Evolutionary conservation across 225 moss, liverwort and hornwort species (phyloP), one percentile per base, ranked within the genome.

Genomic region (Pseudisothecium myosuroides): DNA sequence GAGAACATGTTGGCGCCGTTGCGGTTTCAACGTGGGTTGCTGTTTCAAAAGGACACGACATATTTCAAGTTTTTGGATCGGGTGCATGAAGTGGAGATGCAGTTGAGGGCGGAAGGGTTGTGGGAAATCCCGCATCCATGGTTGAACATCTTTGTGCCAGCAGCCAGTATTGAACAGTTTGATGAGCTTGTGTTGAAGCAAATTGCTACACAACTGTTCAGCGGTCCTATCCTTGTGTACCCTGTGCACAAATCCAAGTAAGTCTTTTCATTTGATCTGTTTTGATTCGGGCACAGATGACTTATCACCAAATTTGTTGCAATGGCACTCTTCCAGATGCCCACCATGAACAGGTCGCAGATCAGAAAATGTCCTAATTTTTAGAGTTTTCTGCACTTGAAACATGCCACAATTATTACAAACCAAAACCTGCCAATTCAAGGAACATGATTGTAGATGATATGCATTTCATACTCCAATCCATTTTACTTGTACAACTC

Each of bases 111-210:
- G 0, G n/a, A 85, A 4, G 95, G 93, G 2, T 24, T 91, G 87
- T 98, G 98, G 98, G 94, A 95, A 10, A 96, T 98, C 59, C 96
- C 94, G 0, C 98, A 98, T 80, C 97, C 98, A 2, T 98, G 98
- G 98, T 80, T 98, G 15, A 91, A 98, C 81, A 37, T 98, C 49
- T 94, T 98, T 64, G 94, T 98, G 54, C 97, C 98, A 1, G 95
- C 92, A 0, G 94, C 95, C 1, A 89, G 94, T 67, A 94, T 98
- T 69, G 64, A 86, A 10, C 88, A 86, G 22, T 96, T 98, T 50
- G 92, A 98, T 67, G 78, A 41, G 41, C 92, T 90, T 14, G 95
- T 98, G 54, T 90, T 98, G 85, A 91, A 92, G 79, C 87, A 89
- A 81, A 90, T 96, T 10, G 87, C 88, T 17, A 87, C 87, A 3